These are phyloP conservation scores for Talaromyces ruber DNA, from an alignment of 495 filamentous ascomycete genomes.

Conservation along the genomic window DNA sequence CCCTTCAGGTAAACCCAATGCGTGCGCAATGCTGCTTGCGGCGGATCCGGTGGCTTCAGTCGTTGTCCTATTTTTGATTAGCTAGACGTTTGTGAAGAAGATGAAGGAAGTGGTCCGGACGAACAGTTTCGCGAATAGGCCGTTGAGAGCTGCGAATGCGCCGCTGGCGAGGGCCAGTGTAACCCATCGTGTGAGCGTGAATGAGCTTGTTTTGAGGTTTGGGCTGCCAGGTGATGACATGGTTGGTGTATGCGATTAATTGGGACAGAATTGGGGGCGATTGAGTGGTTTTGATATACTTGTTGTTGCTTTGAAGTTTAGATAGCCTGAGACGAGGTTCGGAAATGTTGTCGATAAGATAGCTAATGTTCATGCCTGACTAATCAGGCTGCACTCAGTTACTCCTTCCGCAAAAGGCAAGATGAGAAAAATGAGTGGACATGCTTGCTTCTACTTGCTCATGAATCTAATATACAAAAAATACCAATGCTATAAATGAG, in stretches of 20 bases:
- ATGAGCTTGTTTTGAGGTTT: not conserved
- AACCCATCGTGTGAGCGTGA: conserved; percentile 50
- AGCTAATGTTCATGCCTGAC: not conserved
- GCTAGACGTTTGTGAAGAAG: not conserved
- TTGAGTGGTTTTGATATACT: not conserved
- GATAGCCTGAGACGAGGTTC: no score
- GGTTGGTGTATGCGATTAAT: not conserved
- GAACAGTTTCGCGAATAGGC: conserved; percentile 93
- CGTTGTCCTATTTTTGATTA: conserved; percentile 6
- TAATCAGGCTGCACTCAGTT: not conserved
- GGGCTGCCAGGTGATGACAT: not conserved
- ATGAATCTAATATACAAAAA: not conserved
- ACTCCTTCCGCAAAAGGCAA: not conserved
- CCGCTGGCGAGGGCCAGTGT: conserved; percentile 76
- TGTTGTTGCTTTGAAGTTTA: no score
- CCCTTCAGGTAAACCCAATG: not conserved
- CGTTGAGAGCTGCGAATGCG: conserved; percentile 86
- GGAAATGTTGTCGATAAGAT: not conserved
- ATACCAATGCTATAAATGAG: not conserved
- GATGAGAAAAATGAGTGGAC: not conserved
- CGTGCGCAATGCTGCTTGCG: not conserved
- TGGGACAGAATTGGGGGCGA: not conserved
- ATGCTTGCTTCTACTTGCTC: not conserved
- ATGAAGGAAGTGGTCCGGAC: conserved; percentile 13
- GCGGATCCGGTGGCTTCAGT: not conserved